phyloP scores from a whole-genome alignment of 73 alveolate genomes.

The Paramecium bursaria region DNA sequence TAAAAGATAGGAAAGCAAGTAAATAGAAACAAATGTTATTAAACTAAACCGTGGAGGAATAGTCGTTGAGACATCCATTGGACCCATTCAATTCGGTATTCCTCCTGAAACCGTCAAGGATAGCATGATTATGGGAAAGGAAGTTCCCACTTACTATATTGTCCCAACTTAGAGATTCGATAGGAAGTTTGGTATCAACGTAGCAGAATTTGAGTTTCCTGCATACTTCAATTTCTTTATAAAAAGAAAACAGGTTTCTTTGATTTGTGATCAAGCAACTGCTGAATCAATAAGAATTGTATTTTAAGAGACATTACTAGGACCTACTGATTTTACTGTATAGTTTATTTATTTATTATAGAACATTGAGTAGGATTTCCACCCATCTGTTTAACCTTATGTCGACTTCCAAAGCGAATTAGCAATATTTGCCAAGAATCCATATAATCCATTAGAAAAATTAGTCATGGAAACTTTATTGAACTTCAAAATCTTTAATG shows the following conservation, averaged over 20 bases:
- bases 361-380: constrained; percentile 53
- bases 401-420: constrained; percentile 62
- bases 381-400: constrained; percentile 42
- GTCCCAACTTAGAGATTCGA: constrained; percentile 68
- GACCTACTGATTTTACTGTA: constrained; percentile 62
- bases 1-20: no score
- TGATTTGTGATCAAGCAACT: constrained; percentile 57
- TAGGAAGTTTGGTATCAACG: constrained; percentile 67
- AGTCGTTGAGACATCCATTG: constrained; percentile 41
- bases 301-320: constrained; percentile 66
- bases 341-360: not conserved
- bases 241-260: constrained; percentile 53
- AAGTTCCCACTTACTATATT: constrained; percentile 65
- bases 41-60: constrained; percentile 63
- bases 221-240: constrained; percentile 69
- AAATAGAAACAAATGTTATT: no score
- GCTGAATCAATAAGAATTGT: constrained; percentile 59
- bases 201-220: constrained; percentile 71
- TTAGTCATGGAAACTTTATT: constrained; percentile 63
- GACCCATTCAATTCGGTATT: constrained; percentile 67
- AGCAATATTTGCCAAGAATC: constrained; percentile 68
- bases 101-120: constrained; percentile 73
- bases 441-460: constrained; percentile 60
- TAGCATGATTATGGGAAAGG: constrained; percentile 55
- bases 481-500: constrained; percentile 59